These are phyloP conservation scores for Fusarium sp. DNA, from an alignment of 2,329 filamentous ascomycete species.

Conservation along the genomic window DNA sequence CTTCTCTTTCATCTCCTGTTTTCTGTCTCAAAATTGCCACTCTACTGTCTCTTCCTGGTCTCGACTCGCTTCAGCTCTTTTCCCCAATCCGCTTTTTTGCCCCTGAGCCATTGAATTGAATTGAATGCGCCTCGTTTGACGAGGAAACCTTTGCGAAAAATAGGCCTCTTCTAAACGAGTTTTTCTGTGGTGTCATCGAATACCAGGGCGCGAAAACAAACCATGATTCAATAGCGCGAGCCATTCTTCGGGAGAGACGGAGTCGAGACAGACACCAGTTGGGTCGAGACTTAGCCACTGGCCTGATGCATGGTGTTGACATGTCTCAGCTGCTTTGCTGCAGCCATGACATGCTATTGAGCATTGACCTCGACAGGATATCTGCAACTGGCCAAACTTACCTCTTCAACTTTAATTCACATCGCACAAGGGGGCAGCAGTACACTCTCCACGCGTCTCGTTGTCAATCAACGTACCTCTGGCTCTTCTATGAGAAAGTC, in stretches of 20 bases:
- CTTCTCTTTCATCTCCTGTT: slow-evolving; percentile 14
- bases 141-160: background rate
- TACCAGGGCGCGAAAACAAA: slow-evolving; percentile 3
- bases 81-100: background rate
- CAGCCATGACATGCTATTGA: slow-evolving; percentile 8
- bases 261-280: slow-evolving; percentile 1
- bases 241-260: slow-evolving; percentile 8
- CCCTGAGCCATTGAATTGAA: background rate
- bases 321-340: slow-evolving; percentile 31
- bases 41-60: background rate
- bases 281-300: slow-evolving; percentile 41
- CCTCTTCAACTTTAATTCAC: slow-evolving; percentile 18
- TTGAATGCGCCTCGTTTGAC: background rate
- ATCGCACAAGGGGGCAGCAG: slow-evolving; percentile 18
- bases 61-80: background rate
- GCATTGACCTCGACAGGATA: slow-evolving; percentile 16
- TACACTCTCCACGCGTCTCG: background rate
- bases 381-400: slow-evolving; percentile 7
- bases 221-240: slow-evolving; percentile 11
- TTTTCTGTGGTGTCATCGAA: slow-evolving; percentile 1
- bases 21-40: background rate
- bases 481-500: slow-evolving; percentile 44
- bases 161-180: background rate
- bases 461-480: slow-evolving; percentile 35
- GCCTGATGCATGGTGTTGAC: slow-evolving; percentile 35